Percentiles rank a stretch among this genome's conserved stretches.
These are phyloP conservation scores for Talaromyces liani DNA, from an alignment of 495 filamentous ascomycete genomes.

Conservation along the genomic window DNA sequence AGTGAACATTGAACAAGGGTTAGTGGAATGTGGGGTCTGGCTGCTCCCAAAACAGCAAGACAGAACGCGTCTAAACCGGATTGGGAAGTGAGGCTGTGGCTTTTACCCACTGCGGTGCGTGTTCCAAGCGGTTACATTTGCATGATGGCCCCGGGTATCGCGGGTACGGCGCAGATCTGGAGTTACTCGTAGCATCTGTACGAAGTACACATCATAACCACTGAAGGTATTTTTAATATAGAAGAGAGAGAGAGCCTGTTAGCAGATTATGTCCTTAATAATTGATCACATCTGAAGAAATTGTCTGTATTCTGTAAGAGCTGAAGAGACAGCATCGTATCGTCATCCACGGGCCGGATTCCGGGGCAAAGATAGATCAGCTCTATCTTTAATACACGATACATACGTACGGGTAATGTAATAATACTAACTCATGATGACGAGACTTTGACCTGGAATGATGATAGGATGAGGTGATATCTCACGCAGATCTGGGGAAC, in stretches of 20 bases:
- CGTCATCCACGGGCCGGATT: not conserved
- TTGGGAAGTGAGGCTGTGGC: not conserved
- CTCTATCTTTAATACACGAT: not conserved
- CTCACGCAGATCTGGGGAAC: conserved; percentile 1
- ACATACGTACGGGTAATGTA: not conserved
- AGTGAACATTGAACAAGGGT: not conserved
- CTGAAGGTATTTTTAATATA: too few species aligned
- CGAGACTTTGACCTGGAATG: not conserved
- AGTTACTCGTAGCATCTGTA: not conserved
- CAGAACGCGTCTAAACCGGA: not conserved
- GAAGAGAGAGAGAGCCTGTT: too few species aligned
- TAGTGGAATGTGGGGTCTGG: not conserved
- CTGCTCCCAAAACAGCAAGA: not conserved
- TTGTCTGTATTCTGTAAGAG: not conserved
- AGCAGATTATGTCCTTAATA: too few species aligned
- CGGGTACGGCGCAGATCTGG: conserved; percentile 2
- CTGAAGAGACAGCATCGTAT: not conserved
- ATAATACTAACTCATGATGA: not conserved
- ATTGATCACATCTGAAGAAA: not conserved
- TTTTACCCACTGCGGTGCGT: not conserved
- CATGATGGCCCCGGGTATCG: not conserved
- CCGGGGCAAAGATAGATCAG: not conserved
- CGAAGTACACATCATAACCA: not conserved
- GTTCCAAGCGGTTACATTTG: not conserved
- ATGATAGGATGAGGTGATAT: conserved; percentile 5